Percentiles rank a stretch among this genome's conserved stretches.
These are phyloP conservation scores for Ascochyta viciae-villosae DNA, from an alignment of 2,329 filamentous ascomycete species.

Conservation along the genomic window DNA sequence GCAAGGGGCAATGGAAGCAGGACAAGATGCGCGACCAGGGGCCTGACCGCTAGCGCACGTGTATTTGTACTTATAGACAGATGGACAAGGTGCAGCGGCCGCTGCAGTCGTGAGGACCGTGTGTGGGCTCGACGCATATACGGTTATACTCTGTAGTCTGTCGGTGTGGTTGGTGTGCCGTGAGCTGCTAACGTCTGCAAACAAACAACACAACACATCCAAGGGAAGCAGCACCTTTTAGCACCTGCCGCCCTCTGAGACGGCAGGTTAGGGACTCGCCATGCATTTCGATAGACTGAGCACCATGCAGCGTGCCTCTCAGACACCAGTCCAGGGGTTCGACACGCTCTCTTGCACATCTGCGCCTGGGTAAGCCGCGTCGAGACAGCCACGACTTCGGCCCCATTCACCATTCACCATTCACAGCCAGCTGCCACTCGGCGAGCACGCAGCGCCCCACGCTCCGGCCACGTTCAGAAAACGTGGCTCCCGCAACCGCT, in stretches of 20 bases:
- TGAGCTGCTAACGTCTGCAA: not conserved
- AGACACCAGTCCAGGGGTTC: constrained; percentile 17
- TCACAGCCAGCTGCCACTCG: constrained; percentile 18
- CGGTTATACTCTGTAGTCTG: not conserved
- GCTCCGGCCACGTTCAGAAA: constrained; percentile 29
- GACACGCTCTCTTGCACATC: not conserved
- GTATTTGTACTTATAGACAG: not conserved
- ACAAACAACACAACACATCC: not conserved
- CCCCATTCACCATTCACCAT: constrained; percentile 4
- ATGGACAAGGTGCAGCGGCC: not conserved
- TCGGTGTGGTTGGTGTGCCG: not conserved
- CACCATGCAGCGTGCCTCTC: constrained; percentile 26
- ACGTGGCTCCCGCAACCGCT: constrained; percentile 24
- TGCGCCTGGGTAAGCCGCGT: not conserved
- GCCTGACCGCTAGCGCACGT: constrained; percentile 14
- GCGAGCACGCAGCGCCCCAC: constrained; percentile 25
- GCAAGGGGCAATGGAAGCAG: constrained; percentile 30
- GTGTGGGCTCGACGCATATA: not conserved
- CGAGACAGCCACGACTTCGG: constrained; percentile 10
- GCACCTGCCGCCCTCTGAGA: constrained; percentile 21
- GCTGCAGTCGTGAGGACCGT: not conserved
- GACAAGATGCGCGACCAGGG: constrained; percentile 27
- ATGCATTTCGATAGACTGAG: constrained; percentile 24
- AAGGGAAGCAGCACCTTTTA: constrained; percentile 16
- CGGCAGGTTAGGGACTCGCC: constrained; percentile 22